Conservation (phyloP, 2,329 filamentous ascomycete species). For the Sclerotinia minor region DNA sequence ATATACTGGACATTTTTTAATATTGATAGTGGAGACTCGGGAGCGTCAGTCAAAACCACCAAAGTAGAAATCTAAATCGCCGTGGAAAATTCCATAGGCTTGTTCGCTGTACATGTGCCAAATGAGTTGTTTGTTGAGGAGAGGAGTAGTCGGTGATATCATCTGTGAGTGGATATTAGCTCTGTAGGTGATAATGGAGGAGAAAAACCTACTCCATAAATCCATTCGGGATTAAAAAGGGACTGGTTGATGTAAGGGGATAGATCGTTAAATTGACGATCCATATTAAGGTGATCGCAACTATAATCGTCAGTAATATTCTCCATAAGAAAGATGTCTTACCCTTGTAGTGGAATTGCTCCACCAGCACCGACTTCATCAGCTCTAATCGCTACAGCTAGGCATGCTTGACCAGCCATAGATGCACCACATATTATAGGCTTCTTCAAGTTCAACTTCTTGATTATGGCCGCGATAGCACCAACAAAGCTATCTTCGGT, state of each 20-base stretch:
- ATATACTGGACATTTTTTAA: slow-evolving; percentile 51
- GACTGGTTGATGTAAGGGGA: slow-evolving; percentile 14
- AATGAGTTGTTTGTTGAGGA: slow-evolving; percentile 46
- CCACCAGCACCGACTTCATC: slow-evolving; percentile 50
- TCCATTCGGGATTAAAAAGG: slow-evolving; percentile 13
- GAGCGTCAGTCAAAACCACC: slow-evolving; percentile 51
- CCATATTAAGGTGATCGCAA: slow-evolving; percentile 8
- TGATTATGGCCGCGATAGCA: slow-evolving; percentile 42
- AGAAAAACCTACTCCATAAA: background rate
- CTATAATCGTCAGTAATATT: background rate
- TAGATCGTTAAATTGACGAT: slow-evolving; percentile 11
- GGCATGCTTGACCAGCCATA: slow-evolving; percentile 52
- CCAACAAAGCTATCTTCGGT: slow-evolving; percentile 15
- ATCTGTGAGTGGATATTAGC: background rate
- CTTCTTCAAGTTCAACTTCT: slow-evolving; percentile 46
- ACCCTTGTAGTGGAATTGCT: slow-evolving; percentile 50
- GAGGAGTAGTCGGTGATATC: slow-evolving; percentile 16
- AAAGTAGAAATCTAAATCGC: slow-evolving; percentile 54
- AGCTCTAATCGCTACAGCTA: slow-evolving; percentile 49
- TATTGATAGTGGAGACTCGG: slow-evolving; percentile 48
- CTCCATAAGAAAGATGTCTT: slow-evolving; percentile 22
- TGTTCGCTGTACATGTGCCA: slow-evolving; percentile 52
- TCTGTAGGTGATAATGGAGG: background rate
- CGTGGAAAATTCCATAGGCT: slow-evolving; percentile 54
- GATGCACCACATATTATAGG: slow-evolving; percentile 52